Evolutionary conservation across 768 basidiomycete species (phyloP).

Genomic region (Mycena albidolilacea): DNA sequence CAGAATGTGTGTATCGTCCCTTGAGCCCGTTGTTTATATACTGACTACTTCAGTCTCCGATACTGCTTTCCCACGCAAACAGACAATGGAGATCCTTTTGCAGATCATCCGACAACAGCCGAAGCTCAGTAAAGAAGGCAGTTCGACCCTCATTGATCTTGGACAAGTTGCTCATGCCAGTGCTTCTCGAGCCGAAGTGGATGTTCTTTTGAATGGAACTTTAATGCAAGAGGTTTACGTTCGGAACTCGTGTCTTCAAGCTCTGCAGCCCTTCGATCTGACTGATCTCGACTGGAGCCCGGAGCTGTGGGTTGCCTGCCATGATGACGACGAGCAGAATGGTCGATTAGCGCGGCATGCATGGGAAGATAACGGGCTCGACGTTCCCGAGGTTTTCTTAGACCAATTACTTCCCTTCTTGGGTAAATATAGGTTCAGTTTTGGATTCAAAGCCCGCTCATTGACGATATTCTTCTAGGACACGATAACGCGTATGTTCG

Average conservation of each 20-base stretch:
- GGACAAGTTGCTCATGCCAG: conserved; percentile 83
- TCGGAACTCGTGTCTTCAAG: conserved; percentile 90
- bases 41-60: conserved; percentile 69
- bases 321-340: conserved; percentile 92
- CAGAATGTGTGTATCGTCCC: conserved; percentile 72
- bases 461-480: conserved; percentile 57
- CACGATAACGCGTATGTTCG: conserved; percentile 89
- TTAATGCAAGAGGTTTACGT: conserved; percentile 91
- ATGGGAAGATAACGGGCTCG: conserved; percentile 97
- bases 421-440: conserved; percentile 60
- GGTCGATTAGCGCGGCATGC: conserved; percentile 82
- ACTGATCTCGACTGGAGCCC: conserved; percentile 96
- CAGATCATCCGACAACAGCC: conserved; percentile 84
- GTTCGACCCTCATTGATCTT: conserved; percentile 84
- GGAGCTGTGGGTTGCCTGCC: conserved; percentile 88
- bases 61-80: conserved; percentile 78
- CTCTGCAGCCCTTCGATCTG: conserved; percentile 94
- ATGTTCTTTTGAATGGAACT: conserved; percentile 78
- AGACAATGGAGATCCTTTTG: conserved; percentile 78
- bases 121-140: conserved; percentile 86
- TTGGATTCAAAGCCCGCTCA: neutral
- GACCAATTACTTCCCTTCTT: conserved; percentile 74
- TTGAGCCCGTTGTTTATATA: neutral
- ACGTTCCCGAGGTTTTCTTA: conserved; percentile 81
- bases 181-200: conserved; percentile 74